A percentile compares a stretch with the other conserved stretches of the same genome.
Conservation (phyloP, 2,329 filamentous ascomycete species). For the Fusarium pseudocircinatum region DNA sequence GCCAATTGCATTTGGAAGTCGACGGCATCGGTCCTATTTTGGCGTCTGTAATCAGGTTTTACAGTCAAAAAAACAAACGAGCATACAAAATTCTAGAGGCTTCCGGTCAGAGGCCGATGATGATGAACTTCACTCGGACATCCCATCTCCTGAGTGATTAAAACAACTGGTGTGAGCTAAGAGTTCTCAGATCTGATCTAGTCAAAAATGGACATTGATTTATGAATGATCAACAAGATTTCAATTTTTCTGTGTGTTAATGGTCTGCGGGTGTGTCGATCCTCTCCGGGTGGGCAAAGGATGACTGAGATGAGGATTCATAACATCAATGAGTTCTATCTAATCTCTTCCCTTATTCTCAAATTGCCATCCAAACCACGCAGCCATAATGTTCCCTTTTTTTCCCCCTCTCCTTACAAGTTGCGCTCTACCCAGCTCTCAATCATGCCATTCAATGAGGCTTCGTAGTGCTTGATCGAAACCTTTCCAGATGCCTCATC, state of each 20-base stretch:
- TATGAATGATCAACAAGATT: conserved; percentile 24
- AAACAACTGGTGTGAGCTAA: conserved; percentile 18
- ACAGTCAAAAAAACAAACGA: conserved; percentile 64
- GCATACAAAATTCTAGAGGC: conserved; percentile 51
- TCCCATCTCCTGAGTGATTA: conserved; percentile 35
- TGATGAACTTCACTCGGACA: conserved; percentile 44
- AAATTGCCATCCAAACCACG: background rate
- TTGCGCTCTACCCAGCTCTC: conserved; percentile 79
- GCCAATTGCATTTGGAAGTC: conserved; percentile 74
- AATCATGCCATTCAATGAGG: conserved; percentile 82
- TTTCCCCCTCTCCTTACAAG: conserved; percentile 46
- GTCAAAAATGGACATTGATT: conserved; percentile 33
- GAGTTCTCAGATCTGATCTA: conserved; percentile 12
- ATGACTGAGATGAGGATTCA: background rate
- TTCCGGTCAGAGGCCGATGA: conserved; percentile 48
- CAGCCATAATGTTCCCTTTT: conserved; percentile 4
- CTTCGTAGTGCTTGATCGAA: conserved; percentile 84
- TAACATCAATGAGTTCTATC: conserved; percentile 3
- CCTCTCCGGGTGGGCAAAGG: background rate
- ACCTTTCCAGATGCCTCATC: conserved; percentile 76
- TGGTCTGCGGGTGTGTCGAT: conserved; percentile 1
- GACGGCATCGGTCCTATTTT: conserved; percentile 72
- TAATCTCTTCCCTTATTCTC: conserved; percentile 29
- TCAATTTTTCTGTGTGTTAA: conserved; percentile 17
- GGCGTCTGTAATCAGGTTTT: conserved; percentile 74